Base-by-base conservation (phyloP, 805 yeast species). In the Wickerhamomyces kurtzmanii region DNA sequence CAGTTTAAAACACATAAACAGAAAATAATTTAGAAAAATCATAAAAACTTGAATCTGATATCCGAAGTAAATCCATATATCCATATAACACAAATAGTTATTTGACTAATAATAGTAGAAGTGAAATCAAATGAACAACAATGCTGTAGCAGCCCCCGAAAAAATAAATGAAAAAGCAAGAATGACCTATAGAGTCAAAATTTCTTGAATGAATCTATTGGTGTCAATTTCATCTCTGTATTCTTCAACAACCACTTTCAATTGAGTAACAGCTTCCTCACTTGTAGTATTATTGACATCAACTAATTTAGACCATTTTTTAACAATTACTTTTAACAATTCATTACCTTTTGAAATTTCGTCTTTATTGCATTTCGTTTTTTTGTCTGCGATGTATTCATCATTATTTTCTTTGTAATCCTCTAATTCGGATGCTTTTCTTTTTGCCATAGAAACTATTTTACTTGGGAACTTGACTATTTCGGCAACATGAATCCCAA, bases 401-500 rank as follows among this genome's bases (percentile, higher is more conserved):
- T 60, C 62, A 24, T 56, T 59, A 15, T 45, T 48, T 26, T 57
- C 48, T 32, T 59, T 55, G 33, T 66, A 62, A 32, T 73, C 82
- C 50, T 84, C 94, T 29, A 91, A 62, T 46, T 91, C 97, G 5
- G 68, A 61, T 0, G 96, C 94, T 51, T 89, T 89, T 35, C 97
- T 71, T 48, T 89, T 91, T 7, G 98, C 96, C 97, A 91, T 91
- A 32, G 72, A 68, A 26, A 91, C 75, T 27, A 91, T 91, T 53
- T 91, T 91, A 15, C 62, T 59, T 3, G 97, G 98, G 53, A 91
- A 91, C 40, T 83, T 80, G 12, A 89, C 97, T 17, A 89, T 75
- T 54, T 91, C 96, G 0, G 97, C 97, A 25, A 91, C 98, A 50
- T 91, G 94, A 26, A 91, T 87, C 55, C 98, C 98, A 57, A 91